These are phyloP conservation scores for Pseudofabraea citricarpa DNA, from an alignment of 2,329 filamentous ascomycete species.

Conservation along the genomic window DNA sequence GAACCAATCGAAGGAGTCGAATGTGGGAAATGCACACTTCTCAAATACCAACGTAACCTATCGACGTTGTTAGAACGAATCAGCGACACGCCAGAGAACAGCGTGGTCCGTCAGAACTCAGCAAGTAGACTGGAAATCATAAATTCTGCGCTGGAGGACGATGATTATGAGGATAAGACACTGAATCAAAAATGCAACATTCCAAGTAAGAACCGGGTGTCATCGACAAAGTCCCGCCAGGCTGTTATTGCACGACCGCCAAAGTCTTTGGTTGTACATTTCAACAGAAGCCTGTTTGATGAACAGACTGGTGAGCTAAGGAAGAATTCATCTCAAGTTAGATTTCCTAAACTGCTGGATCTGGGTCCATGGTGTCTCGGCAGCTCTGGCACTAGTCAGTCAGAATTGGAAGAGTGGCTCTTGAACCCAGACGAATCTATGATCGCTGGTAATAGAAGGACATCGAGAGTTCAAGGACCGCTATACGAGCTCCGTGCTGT, in stretches of 20 bases:
- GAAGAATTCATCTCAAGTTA: conserved; percentile 79
- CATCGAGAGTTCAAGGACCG: conserved; percentile 49
- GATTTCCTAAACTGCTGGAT: conserved; percentile 70
- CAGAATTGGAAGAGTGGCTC: conserved; percentile 61
- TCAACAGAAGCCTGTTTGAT: conserved; percentile 90
- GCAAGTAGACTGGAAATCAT: conserved; percentile 59
- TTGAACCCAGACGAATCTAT: conserved; percentile 67
- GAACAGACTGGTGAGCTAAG: conserved; percentile 72
- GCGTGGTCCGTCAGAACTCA: conserved; percentile 27
- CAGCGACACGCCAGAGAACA: conserved; percentile 22
- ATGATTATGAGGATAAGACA: conserved; percentile 72
- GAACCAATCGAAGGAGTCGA: conserved; percentile 87
- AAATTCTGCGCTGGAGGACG: conserved; percentile 67
- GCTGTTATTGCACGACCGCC: conserved; percentile 80
- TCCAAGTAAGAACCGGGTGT: conserved; percentile 61
- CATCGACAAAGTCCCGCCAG: conserved; percentile 84
- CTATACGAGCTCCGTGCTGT: conserved; percentile 78
- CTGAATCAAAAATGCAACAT: conserved; percentile 61
- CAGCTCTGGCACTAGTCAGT: conserved; percentile 32
- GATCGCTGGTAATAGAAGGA: conserved; percentile 52
- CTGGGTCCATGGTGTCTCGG: conserved; percentile 83
- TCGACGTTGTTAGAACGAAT: conserved; percentile 40
- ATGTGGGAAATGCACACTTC: conserved; percentile 83
- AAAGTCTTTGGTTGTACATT: conserved; percentile 74
- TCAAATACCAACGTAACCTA: conserved; percentile 48